Evolutionary conservation across 2,329 filamentous ascomycete species (phyloP).

Genomic region (Salinomyces thailandicus): DNA sequence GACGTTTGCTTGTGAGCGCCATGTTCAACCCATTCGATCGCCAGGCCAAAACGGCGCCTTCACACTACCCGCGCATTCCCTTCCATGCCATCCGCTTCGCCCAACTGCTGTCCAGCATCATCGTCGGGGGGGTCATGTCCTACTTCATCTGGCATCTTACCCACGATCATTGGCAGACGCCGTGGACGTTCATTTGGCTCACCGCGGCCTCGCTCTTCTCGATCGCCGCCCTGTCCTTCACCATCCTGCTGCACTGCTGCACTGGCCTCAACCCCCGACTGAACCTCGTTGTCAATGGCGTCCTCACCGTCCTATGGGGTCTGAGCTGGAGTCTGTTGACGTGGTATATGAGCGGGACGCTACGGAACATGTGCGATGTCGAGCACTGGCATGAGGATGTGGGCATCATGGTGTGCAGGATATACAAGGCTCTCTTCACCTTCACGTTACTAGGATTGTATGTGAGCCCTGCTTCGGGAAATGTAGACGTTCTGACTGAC

Average conservation of each 20-base stretch:
- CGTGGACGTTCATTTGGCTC: slow-evolving; percentile 51
- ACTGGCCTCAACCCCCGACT: slow-evolving; percentile 42
- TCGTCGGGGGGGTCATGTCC: slow-evolving; percentile 44
- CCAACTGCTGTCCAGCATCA: slow-evolving; percentile 35
- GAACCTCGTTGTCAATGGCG: slow-evolving; percentile 40
- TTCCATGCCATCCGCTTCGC: slow-evolving; percentile 34
- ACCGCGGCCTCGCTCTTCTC: slow-evolving; percentile 43
- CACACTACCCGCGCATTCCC: slow-evolving; percentile 33
- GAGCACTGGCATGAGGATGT: slow-evolving; percentile 44
- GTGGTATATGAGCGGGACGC: slow-evolving; percentile 45
- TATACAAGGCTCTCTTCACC: slow-evolving; percentile 51
- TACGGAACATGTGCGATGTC: slow-evolving; percentile 38
- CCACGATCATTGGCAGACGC: slow-evolving; percentile 41
- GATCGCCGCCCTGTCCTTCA: slow-evolving; percentile 38
- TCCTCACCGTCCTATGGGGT: slow-evolving; percentile 42
- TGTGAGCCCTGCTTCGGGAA: too few relatives aligned
- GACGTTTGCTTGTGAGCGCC: too few relatives aligned
- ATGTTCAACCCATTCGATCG: slow-evolving; percentile 18
- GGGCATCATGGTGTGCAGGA: slow-evolving; percentile 46
- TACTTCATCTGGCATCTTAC: slow-evolving; percentile 47
- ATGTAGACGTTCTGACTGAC: too few relatives aligned
- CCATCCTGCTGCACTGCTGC: slow-evolving; percentile 42
- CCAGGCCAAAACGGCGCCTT: slow-evolving; percentile 29
- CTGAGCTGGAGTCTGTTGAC: slow-evolving; percentile 42
- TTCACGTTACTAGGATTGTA: slow-evolving; percentile 42